These are phyloP conservation scores for Clarireedia monteithiana DNA, from an alignment of 2,329 filamentous ascomycete species.

Conservation along the genomic window DNA sequence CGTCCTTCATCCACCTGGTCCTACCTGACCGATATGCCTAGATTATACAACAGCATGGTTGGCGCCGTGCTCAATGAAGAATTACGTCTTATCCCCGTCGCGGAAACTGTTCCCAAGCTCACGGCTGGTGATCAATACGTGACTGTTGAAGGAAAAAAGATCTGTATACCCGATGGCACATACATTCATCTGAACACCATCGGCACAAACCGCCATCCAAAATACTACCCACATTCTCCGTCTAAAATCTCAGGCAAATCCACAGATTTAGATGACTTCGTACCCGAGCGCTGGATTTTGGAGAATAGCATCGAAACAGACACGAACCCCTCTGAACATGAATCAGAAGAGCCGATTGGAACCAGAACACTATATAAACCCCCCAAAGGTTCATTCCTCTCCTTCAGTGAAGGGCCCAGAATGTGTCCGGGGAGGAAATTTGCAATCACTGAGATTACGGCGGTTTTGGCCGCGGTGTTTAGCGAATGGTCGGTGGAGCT, in stretches of 20 bases:
- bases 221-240: constrained; percentile 40
- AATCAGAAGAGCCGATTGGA: background rate
- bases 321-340: background rate
- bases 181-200: constrained; percentile 39
- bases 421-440: constrained; percentile 32
- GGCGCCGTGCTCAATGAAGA: constrained; percentile 39
- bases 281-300: constrained; percentile 48
- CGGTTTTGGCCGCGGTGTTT: constrained; percentile 25
- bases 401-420: constrained; percentile 31
- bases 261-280: constrained; percentile 34
- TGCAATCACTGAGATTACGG: constrained; percentile 30
- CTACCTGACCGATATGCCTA: constrained; percentile 19
- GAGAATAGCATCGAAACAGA: background rate
- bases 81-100: constrained; percentile 45
- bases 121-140: constrained; percentile 1
- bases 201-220: constrained; percentile 44
- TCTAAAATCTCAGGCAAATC: constrained; percentile 56
- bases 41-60: constrained; percentile 23
- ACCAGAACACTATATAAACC: constrained; percentile 20
- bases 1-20: constrained; percentile 13
- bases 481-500: constrained; percentile 24
- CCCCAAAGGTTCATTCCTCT: constrained; percentile 26
- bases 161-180: constrained; percentile 22
- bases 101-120: constrained; percentile 40
- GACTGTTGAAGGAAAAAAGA: constrained; percentile 22